A percentile compares a stretch with the other conserved stretches of the same genome.
Evolutionary conservation across 2,329 filamentous ascomycete species (phyloP).

Genomic region (Cordyceps javanica): DNA sequence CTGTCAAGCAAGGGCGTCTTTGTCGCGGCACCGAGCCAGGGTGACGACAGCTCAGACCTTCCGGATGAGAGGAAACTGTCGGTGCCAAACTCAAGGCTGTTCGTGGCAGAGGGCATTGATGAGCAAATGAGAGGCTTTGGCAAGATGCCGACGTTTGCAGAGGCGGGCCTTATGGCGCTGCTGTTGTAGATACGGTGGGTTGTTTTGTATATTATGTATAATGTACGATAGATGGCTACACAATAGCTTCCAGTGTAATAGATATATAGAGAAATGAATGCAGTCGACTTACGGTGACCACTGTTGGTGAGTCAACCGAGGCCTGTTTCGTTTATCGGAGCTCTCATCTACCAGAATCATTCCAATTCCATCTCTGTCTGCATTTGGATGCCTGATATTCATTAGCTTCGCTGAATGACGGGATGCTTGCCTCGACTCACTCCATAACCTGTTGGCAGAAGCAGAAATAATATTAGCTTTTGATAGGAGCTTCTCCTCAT

Average conservation of each 20-base stretch:
- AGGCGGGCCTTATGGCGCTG: conserved; percentile 9
- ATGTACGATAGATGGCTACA: neutral
- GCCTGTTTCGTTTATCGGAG: neutral
- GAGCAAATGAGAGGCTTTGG: neutral
- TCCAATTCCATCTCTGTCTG: conserved; percentile 44
- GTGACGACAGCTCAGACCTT: conserved; percentile 14
- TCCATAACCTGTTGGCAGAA: conserved; percentile 65
- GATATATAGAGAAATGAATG: neutral
- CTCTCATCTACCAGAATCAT: conserved; percentile 15
- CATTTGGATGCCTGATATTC: conserved; percentile 41
- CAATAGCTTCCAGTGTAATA: neutral
- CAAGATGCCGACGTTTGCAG: conserved; percentile 9
- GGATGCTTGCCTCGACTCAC: conserved; percentile 34
- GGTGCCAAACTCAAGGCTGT: conserved; percentile 29
- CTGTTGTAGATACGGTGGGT: neutral
- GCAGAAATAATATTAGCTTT: conserved; percentile 65
- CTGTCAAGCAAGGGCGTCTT: conserved; percentile 56
- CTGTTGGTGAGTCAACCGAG: neutral
- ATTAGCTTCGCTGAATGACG: conserved; percentile 10
- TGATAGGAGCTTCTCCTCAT: conserved; percentile 55
- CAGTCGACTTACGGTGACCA: neutral
- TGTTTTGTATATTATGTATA: conserved; percentile 1
- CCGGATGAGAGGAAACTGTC: conserved; percentile 28
- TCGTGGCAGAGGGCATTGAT: conserved; percentile 14
- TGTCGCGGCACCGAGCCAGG: conserved; percentile 27